Evolutionary conservation across 768 basidiomycete species (phyloP), one percentile per base, ranked within the genome.

Genomic region (Xanthoconium purpureum): DNA sequence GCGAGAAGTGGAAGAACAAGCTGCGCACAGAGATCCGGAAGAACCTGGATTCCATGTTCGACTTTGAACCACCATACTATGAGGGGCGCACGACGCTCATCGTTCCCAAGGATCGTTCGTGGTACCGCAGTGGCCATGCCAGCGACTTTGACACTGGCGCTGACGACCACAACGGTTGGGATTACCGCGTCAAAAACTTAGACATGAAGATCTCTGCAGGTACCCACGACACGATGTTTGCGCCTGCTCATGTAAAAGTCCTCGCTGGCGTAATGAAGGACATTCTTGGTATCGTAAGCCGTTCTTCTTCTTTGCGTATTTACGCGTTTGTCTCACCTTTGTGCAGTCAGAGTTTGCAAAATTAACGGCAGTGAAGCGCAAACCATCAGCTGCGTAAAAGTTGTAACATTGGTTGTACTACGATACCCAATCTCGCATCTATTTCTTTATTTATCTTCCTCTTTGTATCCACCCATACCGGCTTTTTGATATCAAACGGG

Each of bases 11-110:
- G 69, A 69, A 69, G 32, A 65, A 47, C 56, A 70, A 67, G 51
- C 40, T 70, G 45, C 65, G 65, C 40, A 59, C 58, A 15, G 69
- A 70, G 56, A 71, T 71, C 42, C 65, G 67, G 30, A 70, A 70
- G 63, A 70, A 70, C 52, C 44, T 70, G 57, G 69, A 71, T 9
- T 68, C 62, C 6, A 70, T 70, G 70, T 70, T 71, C 52, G 70
- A 69, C 50, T 70, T 65, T 24, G 67, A 70, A 42, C 65, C 70
- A 20, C 65, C 60, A 7, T 56, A 60, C 43, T 70, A 69, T 38
- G 55, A 59, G 3, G 65, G 66, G 6, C 61, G 53, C 24, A 45
- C 69, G 11, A 70, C 61, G 10, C 61, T 70, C 37, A 38, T 71
- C 9, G 67, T 71, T 42, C 69, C 69, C 13, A 71, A 68, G 24